Percentiles rank a stretch among this genome's conserved stretches.
These are phyloP conservation scores for Fistulinella prunicolor DNA, from an alignment of 768 basidiomycete genomes.

Conservation along the genomic window DNA sequence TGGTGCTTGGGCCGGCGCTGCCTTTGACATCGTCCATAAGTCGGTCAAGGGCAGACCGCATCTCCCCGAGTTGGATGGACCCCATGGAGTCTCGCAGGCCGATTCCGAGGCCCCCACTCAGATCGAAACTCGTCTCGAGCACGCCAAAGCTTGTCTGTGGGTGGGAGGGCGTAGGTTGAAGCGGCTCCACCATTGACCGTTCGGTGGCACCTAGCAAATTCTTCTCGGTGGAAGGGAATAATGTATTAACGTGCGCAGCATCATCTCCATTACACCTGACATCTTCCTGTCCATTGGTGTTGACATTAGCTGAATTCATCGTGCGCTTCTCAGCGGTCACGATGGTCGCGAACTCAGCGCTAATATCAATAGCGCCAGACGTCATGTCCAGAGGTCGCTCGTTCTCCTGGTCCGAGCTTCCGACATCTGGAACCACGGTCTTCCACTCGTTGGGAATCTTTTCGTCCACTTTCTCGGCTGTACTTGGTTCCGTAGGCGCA, in stretches of 20 bases:
- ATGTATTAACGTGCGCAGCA: not conserved
- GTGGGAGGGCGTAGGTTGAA: conserved; percentile 6
- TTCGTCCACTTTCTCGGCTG: not conserved
- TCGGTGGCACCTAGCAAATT: not conserved
- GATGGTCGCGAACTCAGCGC: conserved; percentile 50
- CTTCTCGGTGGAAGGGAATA: not conserved
- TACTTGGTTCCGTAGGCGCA: not conserved
- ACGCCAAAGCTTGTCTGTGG: conserved; percentile 14
- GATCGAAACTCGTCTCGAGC: conserved; percentile 24
- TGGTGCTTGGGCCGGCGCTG: conserved; percentile 25
- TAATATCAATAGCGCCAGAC: conserved; percentile 37
- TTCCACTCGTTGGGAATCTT: not conserved
- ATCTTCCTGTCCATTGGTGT: not conserved
- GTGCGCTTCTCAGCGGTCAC: conserved; percentile 45
- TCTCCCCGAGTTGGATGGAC: conserved; percentile 60
- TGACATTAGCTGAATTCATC: conserved; percentile 16
- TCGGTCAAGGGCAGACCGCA: conserved; percentile 69
- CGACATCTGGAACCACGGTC: not conserved
- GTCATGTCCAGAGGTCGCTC: conserved; percentile 39
- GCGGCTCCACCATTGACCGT: conserved; percentile 1
- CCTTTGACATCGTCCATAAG: conserved; percentile 65
- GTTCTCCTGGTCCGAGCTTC: conserved; percentile 10
- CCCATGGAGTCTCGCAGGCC: conserved; percentile 41
- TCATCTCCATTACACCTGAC: not conserved
- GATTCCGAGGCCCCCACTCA: conserved; percentile 22